These are phyloP conservation scores for Gomphus bonarii DNA, from an alignment of 1,284 basidiomycete genomes.

Conservation along the genomic window DNA sequence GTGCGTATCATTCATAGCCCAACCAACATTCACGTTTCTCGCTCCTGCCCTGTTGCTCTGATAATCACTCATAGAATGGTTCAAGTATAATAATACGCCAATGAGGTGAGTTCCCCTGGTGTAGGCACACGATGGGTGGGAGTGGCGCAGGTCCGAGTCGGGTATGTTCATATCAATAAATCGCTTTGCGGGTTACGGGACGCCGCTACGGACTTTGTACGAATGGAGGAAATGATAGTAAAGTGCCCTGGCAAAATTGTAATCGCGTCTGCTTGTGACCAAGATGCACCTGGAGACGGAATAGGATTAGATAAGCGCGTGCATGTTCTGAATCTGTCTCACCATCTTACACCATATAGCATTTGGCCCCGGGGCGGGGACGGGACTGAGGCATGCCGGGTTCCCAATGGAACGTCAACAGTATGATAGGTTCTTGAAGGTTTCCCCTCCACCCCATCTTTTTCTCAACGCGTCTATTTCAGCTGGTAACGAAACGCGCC, in stretches of 20 bases:
- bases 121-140: no score
- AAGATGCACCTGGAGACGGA: neutral
- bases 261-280: no score
- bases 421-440: slow-evolving; percentile 9
- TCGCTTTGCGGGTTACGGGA: no score
- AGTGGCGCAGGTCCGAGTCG: no score
- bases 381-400: slow-evolving; percentile 4
- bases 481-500: slow-evolving; percentile 5
- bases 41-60: neutral
- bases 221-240: no score
- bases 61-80: neutral
- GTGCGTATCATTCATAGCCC: neutral
- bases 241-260: no score
- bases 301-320: neutral
- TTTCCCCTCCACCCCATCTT: neutral
- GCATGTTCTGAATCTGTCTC: neutral
- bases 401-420: slow-evolving; percentile 12
- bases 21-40: no score
- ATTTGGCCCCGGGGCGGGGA: slow-evolving; percentile 6
- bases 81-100: no score
- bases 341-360: neutral
- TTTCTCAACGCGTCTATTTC: slow-evolving; percentile 2
- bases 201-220: no score
- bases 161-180: no score
- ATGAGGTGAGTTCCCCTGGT: no score